Base-by-base conservation (phyloP, 441 rosid genomes). In the Euphorbia schlechtendalii region DNA sequence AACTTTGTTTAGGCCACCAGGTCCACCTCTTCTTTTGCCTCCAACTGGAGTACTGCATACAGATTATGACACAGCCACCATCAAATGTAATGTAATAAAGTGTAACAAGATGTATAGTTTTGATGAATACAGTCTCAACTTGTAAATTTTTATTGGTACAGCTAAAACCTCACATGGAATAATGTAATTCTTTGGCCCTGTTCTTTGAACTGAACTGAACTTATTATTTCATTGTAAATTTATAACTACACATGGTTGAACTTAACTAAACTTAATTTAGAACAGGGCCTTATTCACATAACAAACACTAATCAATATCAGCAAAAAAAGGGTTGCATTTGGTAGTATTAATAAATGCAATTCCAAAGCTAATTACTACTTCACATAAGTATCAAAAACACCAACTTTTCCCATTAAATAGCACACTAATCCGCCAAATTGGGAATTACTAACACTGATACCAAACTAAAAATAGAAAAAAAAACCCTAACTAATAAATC, bases 1-100 rank as follows among this genome's bases (percentile, higher is more conserved):
- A 61, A 92, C 90, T 85, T 92, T 92, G 86, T 87, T 89, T 43
- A 92, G 61, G 22, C 98, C 98, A 38, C 96, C 98, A 0, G 90
- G 82, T 12, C 98, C 98, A 58, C 96, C 98, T 80, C 83, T 84
- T 75, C 98, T 85, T 80, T 90, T 92, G 55, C 85, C 71, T 69
- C 80, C 83, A 71, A 74, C 84, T 15, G 96, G 86, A 70, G 82
- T 78, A 76, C 97, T 90, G 84, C 27, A 67, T 18, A 34, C 40
- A 60, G 54, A 49, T 22, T 28, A 22, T 18, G 59, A 56, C 8
- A 38, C 8, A 38, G 27, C 38, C 15, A 45, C 45, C 58, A 52
- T 64, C 27, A 18, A 45, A 53, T 30, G 24, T 60, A 45, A 54
- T 21, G 48, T 52, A 59, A 10, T 21, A 40, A 65, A 65, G 52